Base-by-base conservation (phyloP, 352 stramenopile genomes). In the Phytophthora pinifolia region DNA sequence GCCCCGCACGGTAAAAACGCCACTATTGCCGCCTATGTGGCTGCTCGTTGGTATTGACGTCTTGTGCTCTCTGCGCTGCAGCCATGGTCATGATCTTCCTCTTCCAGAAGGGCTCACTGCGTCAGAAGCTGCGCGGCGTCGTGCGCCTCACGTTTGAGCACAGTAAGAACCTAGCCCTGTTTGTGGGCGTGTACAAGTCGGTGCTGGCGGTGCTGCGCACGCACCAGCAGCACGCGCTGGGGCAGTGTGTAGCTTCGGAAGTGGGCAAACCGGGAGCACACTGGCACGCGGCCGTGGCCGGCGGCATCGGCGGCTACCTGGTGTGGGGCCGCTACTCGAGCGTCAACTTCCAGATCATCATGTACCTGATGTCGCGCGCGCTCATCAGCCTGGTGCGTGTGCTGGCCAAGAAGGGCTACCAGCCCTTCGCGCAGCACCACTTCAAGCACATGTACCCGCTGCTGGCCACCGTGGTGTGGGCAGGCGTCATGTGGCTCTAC, bases 71-170 rank as follows among this genome's bases (percentile, higher is more conserved):
- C 38, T 51, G 35, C 48, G 13, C 25, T 39, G n/a, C 46, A 94
- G 87, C 87, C 13, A 75, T 94, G 34, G 87, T 96, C 52, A 96
- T 96, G 87, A 88, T 92, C 57, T 88, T 94, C 46, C 74, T 96
- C 2, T 96, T 96, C 65, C 79, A 91, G 47, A 79, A 82, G 38
- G 83, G 84, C 6, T 81, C 80, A 12, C n/a, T 95, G 22, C 78
- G 79, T 9, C 57, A 93, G 41, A 92, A 94, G 60, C 62, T 96
- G 18, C 77, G 62, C 13, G 70, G 71, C 15, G 72, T 96, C 27
- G 70, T 96, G 47, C 66, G 64, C 10, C 70, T 96, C 17, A 96
- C 87, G 22, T 94, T 76, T 41, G 87, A 96, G 56, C 87, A 96
- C 70, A 83, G 76, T 33, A 94, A 91, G 48, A 94, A 94, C 61